phyloP scores from a whole-genome alignment of 352 stramenopile genomes.

The Phytophthora quininea region DNA sequence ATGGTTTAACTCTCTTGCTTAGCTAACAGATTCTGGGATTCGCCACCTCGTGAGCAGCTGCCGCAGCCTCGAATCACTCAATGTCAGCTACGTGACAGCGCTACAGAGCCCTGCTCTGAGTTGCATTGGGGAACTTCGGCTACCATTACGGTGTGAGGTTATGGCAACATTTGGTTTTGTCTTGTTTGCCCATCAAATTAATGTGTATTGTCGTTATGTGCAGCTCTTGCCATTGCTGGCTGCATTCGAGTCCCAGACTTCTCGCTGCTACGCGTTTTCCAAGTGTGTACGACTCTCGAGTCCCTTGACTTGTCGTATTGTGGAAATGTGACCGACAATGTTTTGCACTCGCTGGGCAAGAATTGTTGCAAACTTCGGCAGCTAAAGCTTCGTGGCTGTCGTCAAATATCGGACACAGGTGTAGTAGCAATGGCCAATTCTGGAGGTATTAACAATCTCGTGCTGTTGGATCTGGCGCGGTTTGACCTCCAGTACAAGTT shows the following conservation, averaged over 20 bases:
- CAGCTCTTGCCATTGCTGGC: slow-evolving; percentile 71
- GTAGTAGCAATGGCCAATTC: slow-evolving; percentile 79
- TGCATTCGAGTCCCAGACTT: slow-evolving; percentile 80
- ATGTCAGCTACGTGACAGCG: slow-evolving; percentile 57
- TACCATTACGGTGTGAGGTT: slow-evolving; percentile 57
- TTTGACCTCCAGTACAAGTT: slow-evolving; percentile 92
- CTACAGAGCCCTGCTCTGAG: slow-evolving; percentile 57
- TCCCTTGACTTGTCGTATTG: slow-evolving; percentile 85
- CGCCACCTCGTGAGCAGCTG: slow-evolving; percentile 60
- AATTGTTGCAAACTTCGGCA: slow-evolving; percentile 62
- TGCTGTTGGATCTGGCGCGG: slow-evolving; percentile 80
- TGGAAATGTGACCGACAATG: slow-evolving; percentile 73
- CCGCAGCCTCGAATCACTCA: slow-evolving; percentile 53
- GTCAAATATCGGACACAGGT: slow-evolving; percentile 87
- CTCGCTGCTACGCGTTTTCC: slow-evolving; percentile 83
- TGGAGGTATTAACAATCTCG: slow-evolving; percentile 58
- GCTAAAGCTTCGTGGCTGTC: slow-evolving; percentile 83
- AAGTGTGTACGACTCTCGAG: slow-evolving; percentile 70
- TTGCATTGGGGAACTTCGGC: slow-evolving; percentile 58
- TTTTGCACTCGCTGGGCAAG: slow-evolving; percentile 75
- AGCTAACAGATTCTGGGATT: slow-evolving; percentile 70
- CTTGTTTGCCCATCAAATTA: no score
- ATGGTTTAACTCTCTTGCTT: not conserved
- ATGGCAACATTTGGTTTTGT: no score
- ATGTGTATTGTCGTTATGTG: not conserved